These are phyloP conservation scores for Helminthosporium solani DNA, from an alignment of 2,329 filamentous ascomycete genomes.

Conservation along the genomic window DNA sequence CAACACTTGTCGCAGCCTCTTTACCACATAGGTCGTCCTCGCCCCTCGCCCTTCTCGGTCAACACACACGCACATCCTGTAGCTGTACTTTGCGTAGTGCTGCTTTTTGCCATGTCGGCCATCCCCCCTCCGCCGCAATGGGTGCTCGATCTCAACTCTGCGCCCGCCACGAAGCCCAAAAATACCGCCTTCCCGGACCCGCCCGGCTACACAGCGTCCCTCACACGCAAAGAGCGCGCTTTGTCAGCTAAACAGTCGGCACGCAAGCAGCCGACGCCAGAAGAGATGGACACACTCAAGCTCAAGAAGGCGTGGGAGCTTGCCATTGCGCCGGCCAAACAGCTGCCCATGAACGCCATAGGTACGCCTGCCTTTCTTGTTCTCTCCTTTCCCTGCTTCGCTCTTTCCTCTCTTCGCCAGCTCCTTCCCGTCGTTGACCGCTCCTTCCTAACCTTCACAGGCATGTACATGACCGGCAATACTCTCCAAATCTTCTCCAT, in stretches of 20 bases:
- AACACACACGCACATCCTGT: too few species aligned
- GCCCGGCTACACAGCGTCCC: slow-evolving; percentile 69
- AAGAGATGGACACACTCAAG: slow-evolving; percentile 93
- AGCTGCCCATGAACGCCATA: slow-evolving; percentile 95
- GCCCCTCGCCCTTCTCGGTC: too few species aligned
- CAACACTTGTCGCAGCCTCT: too few species aligned
- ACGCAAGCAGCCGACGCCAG: slow-evolving; percentile 69
- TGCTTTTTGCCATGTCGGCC: too few species aligned
- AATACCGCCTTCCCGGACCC: slow-evolving; percentile 74
- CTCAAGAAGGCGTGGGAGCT: slow-evolving; percentile 99
- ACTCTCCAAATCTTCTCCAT: slow-evolving; percentile 98
- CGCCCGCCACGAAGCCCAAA: slow-evolving; percentile 67
- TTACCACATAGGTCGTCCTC: too few species aligned
- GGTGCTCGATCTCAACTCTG: slow-evolving; percentile 76
- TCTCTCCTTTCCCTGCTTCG: too few species aligned
- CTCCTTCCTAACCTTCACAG: slow-evolving; percentile 18
- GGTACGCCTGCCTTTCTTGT: slow-evolving; percentile 60
- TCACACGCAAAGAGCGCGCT: slow-evolving; percentile 44
- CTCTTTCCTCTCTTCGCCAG: neutral
- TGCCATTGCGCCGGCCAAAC: slow-evolving; percentile 88
- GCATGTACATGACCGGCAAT: slow-evolving; percentile 99
- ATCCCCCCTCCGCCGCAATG: slow-evolving; percentile 66
- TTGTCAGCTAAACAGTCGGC: slow-evolving; percentile 40
- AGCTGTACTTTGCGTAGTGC: too few species aligned
- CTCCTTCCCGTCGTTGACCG: neutral